These are phyloP conservation scores for Moricandia moricandioides DNA, from an alignment of 345 rosid species.

Conservation along the genomic window DNA sequence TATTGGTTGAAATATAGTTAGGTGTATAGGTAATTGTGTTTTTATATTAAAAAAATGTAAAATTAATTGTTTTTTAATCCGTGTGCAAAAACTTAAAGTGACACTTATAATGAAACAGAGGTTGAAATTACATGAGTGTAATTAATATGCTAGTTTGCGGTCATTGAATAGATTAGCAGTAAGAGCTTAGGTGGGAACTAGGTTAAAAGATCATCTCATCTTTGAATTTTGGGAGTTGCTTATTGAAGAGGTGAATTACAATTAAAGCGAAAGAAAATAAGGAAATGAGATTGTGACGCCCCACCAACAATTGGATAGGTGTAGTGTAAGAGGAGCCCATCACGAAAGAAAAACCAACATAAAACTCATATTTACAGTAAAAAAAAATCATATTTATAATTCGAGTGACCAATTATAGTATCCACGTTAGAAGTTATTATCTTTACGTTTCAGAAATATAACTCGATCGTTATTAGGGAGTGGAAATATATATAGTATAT, in stretches of 20 bases:
- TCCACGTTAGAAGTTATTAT: background rate
- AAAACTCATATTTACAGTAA: too few species aligned
- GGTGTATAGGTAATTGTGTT: too few species aligned
- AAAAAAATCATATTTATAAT: background rate
- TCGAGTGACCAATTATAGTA: background rate
- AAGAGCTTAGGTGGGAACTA: background rate
- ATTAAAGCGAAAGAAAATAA: conserved; percentile 12
- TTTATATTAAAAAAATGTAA: too few species aligned
- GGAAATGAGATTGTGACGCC: conserved; percentile 19
- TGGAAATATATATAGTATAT: background rate
- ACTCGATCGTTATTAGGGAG: background rate
- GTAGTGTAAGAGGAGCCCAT: conserved; percentile 10
- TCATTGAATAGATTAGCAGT: background rate
- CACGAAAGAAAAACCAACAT: conserved; percentile 15
- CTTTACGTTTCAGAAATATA: background rate
- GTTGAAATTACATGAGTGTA: background rate
- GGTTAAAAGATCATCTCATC: background rate
- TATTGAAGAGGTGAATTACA: conserved; percentile 1
- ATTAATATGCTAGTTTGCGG: background rate
- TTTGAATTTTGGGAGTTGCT: conserved; percentile 21
- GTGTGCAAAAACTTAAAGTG: too few species aligned
- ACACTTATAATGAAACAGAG: too few species aligned
- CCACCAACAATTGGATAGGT: conserved; percentile 12
- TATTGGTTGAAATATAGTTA: too few species aligned
- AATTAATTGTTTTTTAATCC: too few species aligned